phyloP scores from a whole-genome alignment of 495 filamentous ascomycete genomes.

The Lasiosphaeria ovina region DNA sequence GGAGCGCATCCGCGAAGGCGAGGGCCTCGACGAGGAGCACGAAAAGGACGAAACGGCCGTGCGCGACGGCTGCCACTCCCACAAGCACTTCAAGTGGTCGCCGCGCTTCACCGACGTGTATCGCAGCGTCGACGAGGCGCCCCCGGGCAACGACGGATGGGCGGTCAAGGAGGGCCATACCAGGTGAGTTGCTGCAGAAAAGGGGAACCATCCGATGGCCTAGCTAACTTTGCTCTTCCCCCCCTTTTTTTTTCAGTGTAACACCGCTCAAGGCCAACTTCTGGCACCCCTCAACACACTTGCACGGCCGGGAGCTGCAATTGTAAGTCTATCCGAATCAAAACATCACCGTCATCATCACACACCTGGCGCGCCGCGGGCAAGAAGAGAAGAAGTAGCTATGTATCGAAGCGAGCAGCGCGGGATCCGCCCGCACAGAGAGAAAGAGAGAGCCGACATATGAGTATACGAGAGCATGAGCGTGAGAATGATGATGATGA shows the following conservation, averaged over 20 bases:
- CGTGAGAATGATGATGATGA: no score
- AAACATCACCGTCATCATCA: not conserved
- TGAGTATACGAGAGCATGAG: no score
- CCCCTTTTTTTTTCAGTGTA: constrained; percentile 53
- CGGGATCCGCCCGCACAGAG: no score
- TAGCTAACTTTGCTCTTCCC: constrained; percentile 4
- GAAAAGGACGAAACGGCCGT: constrained; percentile 25
- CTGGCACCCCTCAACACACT: constrained; percentile 65
- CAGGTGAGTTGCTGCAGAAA: constrained; percentile 56
- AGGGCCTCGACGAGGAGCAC: constrained; percentile 43
- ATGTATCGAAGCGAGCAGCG: not conserved
- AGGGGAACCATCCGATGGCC: not conserved
- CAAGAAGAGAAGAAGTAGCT: not conserved
- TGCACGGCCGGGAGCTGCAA: constrained; percentile 72
- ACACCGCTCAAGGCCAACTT: constrained; percentile 92
- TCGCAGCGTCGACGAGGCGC: constrained; percentile 72
- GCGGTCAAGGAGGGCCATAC: constrained; percentile 83
- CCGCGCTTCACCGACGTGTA: constrained; percentile 85
- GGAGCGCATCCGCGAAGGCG: constrained; percentile 60
- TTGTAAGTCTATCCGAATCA: constrained; percentile 66
- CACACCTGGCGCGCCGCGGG: not conserved
- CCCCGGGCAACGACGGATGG: constrained; percentile 93
- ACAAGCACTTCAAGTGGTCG: constrained; percentile 93
- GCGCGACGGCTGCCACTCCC: constrained; percentile 46
- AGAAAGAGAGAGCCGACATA: no score